These are phyloP conservation scores for Phytophthora crassamura DNA, from an alignment of 352 stramenopile species.

Conservation along the genomic window DNA sequence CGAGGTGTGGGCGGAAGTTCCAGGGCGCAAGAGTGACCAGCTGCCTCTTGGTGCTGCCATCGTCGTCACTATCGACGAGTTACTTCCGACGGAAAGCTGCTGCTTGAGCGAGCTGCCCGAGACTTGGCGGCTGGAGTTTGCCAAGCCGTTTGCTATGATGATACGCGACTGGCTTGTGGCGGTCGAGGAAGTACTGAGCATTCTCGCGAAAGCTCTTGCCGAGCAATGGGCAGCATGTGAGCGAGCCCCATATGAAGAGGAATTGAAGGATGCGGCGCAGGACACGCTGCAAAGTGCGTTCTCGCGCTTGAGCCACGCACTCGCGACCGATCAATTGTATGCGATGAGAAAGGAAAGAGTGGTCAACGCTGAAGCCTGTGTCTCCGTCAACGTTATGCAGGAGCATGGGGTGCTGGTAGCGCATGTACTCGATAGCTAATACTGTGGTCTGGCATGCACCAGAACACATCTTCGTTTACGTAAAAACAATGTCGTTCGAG, in stretches of 20 bases:
- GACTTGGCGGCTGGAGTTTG: constrained; percentile 16
- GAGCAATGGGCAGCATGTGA: constrained; percentile 23
- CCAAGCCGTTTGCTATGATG: constrained; percentile 14
- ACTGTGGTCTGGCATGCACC: too few relatives aligned
- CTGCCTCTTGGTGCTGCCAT: constrained; percentile 21
- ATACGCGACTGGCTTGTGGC: constrained; percentile 14
- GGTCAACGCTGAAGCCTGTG: background rate
- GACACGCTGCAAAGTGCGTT: constrained; percentile 24
- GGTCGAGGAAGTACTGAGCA: constrained; percentile 25
- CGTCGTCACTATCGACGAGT: constrained; percentile 20
- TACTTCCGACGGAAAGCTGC: constrained; percentile 11
- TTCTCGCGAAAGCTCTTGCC: constrained; percentile 25
- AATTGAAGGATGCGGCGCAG: constrained; percentile 12
- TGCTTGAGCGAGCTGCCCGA: constrained; percentile 12
- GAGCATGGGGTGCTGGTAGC: constrained; percentile 1
- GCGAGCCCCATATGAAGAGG: constrained; percentile 19
- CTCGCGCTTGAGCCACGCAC: constrained; percentile 21
- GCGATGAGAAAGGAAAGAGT: constrained; percentile 18
- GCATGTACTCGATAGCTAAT: background rate
- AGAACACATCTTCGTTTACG: too few relatives aligned
- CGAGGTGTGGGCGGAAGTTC: constrained; percentile 13
- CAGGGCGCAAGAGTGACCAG: constrained; percentile 1
- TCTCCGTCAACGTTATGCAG: constrained; percentile 12
- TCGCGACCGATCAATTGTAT: constrained; percentile 31
- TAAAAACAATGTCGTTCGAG: too few relatives aligned